phyloP scores from a whole-genome alignment of 2,329 filamentous ascomycete genomes.

The Colletotrichum phormii region DNA sequence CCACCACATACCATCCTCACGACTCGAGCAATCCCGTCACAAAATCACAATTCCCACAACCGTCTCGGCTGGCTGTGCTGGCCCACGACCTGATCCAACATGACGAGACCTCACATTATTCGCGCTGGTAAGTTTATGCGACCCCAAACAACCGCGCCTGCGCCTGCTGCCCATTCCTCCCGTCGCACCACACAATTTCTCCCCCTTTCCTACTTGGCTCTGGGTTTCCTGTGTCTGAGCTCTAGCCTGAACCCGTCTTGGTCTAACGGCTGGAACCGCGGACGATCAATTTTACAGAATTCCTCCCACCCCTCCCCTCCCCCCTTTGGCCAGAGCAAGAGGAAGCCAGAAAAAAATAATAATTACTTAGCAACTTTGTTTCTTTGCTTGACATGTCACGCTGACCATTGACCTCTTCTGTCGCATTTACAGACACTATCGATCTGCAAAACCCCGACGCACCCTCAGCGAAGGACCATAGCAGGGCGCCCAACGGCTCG shows the following conservation, averaged over 20 bases:
- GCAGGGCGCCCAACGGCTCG: conserved; percentile 47
- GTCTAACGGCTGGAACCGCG: conserved; percentile 30
- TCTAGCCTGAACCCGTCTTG: conserved; percentile 36
- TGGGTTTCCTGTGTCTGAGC: conserved; percentile 30
- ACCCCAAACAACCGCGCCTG: conserved; percentile 35
- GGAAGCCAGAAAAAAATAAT: neutral
- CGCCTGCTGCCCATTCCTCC: conserved; percentile 31
- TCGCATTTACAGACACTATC: conserved; percentile 77
- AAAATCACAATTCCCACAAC: conserved; percentile 21
- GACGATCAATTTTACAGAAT: conserved; percentile 35
- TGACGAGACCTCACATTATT: conserved; percentile 71
- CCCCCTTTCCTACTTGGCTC: conserved; percentile 26
- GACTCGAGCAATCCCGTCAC: conserved; percentile 14
- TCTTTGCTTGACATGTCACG: conserved; percentile 26
- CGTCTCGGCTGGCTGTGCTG: conserved; percentile 29
- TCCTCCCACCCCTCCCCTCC: conserved; percentile 19
- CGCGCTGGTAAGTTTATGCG: conserved; percentile 64
- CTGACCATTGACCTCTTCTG: conserved; percentile 25
- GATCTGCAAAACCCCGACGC: conserved; percentile 88
- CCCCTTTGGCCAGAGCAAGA: conserved; percentile 15
- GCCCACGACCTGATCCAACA: conserved; percentile 49
- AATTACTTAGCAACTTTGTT: conserved; percentile 1
- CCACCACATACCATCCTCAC: conserved; percentile 11
- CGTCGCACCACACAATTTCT: conserved; percentile 29
- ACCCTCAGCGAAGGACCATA: conserved; percentile 87